Conservation (phyloP, 192 early-diverging fungal genomes). For the Obelidium mucronatum region DNA sequence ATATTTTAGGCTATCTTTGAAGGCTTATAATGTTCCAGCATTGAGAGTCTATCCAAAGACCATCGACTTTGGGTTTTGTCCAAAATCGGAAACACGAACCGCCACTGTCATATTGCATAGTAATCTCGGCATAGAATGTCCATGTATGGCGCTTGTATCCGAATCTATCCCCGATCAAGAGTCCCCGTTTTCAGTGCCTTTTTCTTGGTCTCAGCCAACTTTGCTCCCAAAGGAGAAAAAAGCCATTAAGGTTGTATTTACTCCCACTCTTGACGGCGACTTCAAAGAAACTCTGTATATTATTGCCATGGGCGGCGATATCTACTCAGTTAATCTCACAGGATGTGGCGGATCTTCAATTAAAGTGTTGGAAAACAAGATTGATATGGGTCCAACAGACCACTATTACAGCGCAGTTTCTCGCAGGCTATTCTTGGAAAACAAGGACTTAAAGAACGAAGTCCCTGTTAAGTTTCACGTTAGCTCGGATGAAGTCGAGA, state of each 20-base stretch:
- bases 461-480: conserved; percentile 46
- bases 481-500: conserved; percentile 52
- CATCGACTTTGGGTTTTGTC: conserved; percentile 59
- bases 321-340: conserved; percentile 34
- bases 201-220: conserved; percentile 49
- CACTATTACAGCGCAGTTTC: conserved; percentile 51
- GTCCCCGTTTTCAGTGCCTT: conserved; percentile 28
- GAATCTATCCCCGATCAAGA: conserved; percentile 7
- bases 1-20: conserved; percentile 53
- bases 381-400: conserved; percentile 57
- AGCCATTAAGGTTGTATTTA: conserved; percentile 49
- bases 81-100: conserved; percentile 45
- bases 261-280: conserved; percentile 27
- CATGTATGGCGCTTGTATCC: conserved; percentile 42
- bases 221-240: conserved; percentile 54
- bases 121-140: conserved; percentile 53
- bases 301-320: conserved; percentile 53
- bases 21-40: conserved; percentile 55
- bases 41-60: conserved; percentile 43
- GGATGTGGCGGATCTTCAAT: conserved; percentile 45
- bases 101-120: conserved; percentile 45
- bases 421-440: conserved; percentile 41
- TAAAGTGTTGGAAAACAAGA: conserved; percentile 46
- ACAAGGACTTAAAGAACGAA: conserved; percentile 16
- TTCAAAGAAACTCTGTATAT: conserved; percentile 47